Evolutionary conservation across 805 yeast genomes (phyloP).

Genomic region (Starmerella bombicola): DNA sequence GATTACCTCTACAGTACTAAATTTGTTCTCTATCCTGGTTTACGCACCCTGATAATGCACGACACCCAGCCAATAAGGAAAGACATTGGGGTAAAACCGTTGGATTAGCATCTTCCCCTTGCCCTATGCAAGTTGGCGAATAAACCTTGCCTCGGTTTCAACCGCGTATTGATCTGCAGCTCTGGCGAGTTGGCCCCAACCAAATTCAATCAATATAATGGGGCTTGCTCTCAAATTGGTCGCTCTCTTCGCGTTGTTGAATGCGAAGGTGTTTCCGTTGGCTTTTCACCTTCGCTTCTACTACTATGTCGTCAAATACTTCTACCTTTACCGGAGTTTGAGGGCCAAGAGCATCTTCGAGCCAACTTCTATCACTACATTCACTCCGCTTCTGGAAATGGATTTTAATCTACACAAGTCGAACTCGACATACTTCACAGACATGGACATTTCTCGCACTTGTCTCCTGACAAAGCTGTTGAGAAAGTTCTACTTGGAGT

Average conservation of each 20-base stretch:
- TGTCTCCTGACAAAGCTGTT: constrained; percentile 46
- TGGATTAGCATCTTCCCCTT: too few relatives aligned
- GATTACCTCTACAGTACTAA: too few relatives aligned
- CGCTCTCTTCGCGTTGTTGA: constrained; percentile 28
- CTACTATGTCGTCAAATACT: constrained; percentile 32
- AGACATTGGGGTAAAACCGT: too few relatives aligned
- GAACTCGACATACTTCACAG: constrained; percentile 73
- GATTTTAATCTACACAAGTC: constrained; percentile 81
- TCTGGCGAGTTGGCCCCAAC: too few relatives aligned
- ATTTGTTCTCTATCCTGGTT: too few relatives aligned
- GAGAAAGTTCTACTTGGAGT: constrained; percentile 41
- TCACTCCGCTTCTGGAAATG: constrained; percentile 65
- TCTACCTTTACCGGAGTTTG: constrained; percentile 29
- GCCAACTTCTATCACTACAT: constrained; percentile 30
- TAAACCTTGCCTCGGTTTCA: too few relatives aligned
- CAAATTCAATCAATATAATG: too few relatives aligned
- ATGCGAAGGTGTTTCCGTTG: constrained; percentile 55
- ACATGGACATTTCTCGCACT: constrained; percentile 67
- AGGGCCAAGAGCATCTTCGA: constrained; percentile 7
- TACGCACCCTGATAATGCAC: too few relatives aligned
- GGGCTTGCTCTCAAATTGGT: neutral
- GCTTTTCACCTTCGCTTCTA: constrained; percentile 57
- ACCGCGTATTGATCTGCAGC: too few relatives aligned
- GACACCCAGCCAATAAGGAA: too few relatives aligned
- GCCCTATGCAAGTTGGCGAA: too few relatives aligned